Conservation (phyloP, 805 yeast genomes). For the Danielia reshetovae region DNA sequence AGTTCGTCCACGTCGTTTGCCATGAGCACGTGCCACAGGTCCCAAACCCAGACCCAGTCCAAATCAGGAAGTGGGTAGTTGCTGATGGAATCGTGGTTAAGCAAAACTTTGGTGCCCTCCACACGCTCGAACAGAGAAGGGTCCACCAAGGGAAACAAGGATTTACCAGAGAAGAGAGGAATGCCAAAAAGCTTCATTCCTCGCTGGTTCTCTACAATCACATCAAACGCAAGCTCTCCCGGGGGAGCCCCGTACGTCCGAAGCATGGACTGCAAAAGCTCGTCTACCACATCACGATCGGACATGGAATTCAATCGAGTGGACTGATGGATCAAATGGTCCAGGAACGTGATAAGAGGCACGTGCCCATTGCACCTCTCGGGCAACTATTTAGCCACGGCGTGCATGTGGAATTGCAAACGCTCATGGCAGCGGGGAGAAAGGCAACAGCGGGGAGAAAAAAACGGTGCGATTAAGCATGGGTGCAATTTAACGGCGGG, state of each 20-base stretch:
- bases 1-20: constrained; percentile 69
- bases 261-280: constrained; percentile 6
- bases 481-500: too few species aligned
- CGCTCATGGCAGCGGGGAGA: too few species aligned
- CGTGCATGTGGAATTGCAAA: too few species aligned
- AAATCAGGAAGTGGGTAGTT: constrained; percentile 53
- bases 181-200: constrained; percentile 51
- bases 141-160: constrained; percentile 46
- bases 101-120: constrained; percentile 33
- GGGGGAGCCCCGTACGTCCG: neutral
- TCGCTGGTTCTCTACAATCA: constrained; percentile 51
- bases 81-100: constrained; percentile 20
- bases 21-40: constrained; percentile 72
- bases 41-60: constrained; percentile 67
- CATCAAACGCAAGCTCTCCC: constrained; percentile 27
- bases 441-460: too few species aligned
- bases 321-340: too few species aligned
- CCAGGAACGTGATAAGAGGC: too few species aligned
- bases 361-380: too few species aligned
- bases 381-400: too few species aligned
- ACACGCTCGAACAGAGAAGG: constrained; percentile 48
- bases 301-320: too few species aligned
- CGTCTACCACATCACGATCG: too few species aligned
- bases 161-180: constrained; percentile 43
- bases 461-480: too few species aligned